Conservation (phyloP, 1,284 basidiomycete species). For the Psilocybe mexicana region DNA sequence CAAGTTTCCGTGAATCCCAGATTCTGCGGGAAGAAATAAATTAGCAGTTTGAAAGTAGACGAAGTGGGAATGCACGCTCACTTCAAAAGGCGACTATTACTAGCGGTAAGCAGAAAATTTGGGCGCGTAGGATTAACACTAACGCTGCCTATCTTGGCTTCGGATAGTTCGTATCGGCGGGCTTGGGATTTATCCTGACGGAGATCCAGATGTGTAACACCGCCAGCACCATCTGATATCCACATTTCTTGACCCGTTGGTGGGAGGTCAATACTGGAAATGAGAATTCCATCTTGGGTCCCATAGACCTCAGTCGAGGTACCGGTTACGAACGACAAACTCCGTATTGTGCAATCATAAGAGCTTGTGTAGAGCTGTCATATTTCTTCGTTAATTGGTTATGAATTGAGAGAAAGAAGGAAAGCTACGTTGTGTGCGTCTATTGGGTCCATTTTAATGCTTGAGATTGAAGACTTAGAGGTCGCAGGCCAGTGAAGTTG, state of each 20-base stretch:
- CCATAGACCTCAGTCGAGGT: conserved; percentile 67
- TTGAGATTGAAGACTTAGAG: conserved; percentile 74
- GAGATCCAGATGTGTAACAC: conserved; percentile 71
- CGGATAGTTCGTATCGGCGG: conserved; percentile 63
- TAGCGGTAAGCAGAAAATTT: conserved; percentile 68
- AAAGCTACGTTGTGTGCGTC: conserved; percentile 65
- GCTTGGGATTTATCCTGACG: conserved; percentile 59
- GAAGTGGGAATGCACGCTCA: conserved; percentile 31
- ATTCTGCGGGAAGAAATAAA: conserved; percentile 44
- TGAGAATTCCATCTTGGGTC: conserved; percentile 53
- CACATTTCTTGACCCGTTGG: conserved; percentile 75
- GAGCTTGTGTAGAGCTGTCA: conserved; percentile 72
- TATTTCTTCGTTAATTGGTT: background rate
- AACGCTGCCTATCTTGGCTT: conserved; percentile 73
- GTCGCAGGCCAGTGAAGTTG: conserved; percentile 82
- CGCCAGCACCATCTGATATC: conserved; percentile 71
- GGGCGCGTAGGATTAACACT: conserved; percentile 74
- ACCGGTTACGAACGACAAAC: conserved; percentile 66
- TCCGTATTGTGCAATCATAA: conserved; percentile 77
- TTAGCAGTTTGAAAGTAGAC: background rate
- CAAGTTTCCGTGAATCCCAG: conserved; percentile 74
- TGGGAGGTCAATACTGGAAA: conserved; percentile 66
- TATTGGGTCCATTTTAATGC: conserved; percentile 70
- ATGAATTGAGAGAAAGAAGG: conserved; percentile 1
- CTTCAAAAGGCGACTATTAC: conserved; percentile 70